Evolutionary conservation across 2,329 filamentous ascomycete species (phyloP).

Genomic region (Phialocephala sp.): DNA sequence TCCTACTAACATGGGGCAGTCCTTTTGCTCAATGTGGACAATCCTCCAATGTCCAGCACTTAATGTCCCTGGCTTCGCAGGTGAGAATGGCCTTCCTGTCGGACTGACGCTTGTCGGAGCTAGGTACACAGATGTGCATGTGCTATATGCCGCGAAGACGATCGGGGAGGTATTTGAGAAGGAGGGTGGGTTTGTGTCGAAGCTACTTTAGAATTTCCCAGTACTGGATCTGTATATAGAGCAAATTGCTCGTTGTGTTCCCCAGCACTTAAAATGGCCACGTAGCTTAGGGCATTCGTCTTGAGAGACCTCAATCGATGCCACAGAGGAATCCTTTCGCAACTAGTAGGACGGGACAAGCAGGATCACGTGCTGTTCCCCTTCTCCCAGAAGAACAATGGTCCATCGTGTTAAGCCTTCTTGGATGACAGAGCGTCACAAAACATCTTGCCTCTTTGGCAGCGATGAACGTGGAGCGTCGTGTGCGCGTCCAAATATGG

Average conservation of each 20-base stretch:
- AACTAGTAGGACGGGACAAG: too few species aligned
- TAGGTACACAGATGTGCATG: slow-evolving; percentile 51
- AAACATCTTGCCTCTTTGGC: not conserved
- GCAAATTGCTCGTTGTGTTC: not conserved
- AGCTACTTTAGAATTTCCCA: slow-evolving; percentile 15
- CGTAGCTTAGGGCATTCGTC: not conserved
- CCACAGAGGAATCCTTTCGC: not conserved
- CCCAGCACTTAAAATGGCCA: not conserved
- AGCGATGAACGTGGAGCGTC: not conserved
- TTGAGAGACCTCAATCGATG: not conserved
- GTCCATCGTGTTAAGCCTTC: not conserved
- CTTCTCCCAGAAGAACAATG: not conserved
- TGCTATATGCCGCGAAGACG: slow-evolving; percentile 49
- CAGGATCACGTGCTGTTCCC: too few species aligned
- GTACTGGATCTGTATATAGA: not conserved
- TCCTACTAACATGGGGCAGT: slow-evolving; percentile 23
- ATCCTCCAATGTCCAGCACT: slow-evolving; percentile 64
- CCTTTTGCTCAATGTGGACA: slow-evolving; percentile 42
- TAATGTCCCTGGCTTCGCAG: slow-evolving; percentile 68
- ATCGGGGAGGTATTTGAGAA: slow-evolving; percentile 49
- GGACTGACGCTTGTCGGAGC: slow-evolving; percentile 59
- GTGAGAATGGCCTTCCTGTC: slow-evolving; percentile 62
- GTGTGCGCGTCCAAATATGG: not conserved
- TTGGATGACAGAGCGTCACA: not conserved
- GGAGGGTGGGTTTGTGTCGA: slow-evolving; percentile 45